Evolutionary conservation across 225 moss, liverwort and hornwort species (phyloP).

Genomic region (Takakia lepidozioides): DNA sequence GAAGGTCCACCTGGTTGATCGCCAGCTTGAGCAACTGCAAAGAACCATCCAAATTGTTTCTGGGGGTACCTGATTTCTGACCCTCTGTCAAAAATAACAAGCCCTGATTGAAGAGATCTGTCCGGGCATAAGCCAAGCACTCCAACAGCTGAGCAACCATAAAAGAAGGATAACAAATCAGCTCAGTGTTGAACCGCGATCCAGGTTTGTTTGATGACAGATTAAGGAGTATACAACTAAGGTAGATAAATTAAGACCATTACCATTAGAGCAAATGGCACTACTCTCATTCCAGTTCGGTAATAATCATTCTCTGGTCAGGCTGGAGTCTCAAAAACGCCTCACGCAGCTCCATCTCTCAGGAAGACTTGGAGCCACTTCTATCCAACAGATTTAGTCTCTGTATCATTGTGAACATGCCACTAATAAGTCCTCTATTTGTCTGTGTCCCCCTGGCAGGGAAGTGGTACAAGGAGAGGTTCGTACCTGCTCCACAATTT

Average conservation of each 20-base stretch:
- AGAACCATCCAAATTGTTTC: conserved; percentile 40
- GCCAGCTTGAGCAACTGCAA: conserved; percentile 48
- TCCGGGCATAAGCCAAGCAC: conserved; percentile 42
- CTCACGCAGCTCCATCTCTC: no score
- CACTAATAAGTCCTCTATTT: no score
- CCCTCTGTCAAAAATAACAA: conserved; percentile 20
- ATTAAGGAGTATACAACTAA: no score
- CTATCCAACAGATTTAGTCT: no score
- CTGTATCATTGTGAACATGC: no score
- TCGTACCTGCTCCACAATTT: conserved; percentile 45
- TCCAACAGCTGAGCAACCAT: conserved; percentile 30
- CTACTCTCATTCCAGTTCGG: no score
- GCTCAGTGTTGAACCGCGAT: neutral
- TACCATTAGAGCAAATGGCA: no score
- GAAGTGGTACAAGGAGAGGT: neutral
- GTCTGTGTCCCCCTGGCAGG: neutral
- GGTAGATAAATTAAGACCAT: no score
- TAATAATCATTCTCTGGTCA: no score
- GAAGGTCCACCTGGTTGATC: conserved; percentile 49
- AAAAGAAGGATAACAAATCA: neutral
- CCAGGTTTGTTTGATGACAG: no score
- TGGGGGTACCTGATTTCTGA: conserved; percentile 30
- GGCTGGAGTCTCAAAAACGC: no score
- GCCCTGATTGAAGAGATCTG: conserved; percentile 39
- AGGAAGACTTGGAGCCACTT: no score